Percentiles rank a stretch among this genome's conserved stretches.
These are phyloP conservation scores for Monilinia fructigena DNA, from an alignment of 2,329 filamentous ascomycete species.

Conservation along the genomic window DNA sequence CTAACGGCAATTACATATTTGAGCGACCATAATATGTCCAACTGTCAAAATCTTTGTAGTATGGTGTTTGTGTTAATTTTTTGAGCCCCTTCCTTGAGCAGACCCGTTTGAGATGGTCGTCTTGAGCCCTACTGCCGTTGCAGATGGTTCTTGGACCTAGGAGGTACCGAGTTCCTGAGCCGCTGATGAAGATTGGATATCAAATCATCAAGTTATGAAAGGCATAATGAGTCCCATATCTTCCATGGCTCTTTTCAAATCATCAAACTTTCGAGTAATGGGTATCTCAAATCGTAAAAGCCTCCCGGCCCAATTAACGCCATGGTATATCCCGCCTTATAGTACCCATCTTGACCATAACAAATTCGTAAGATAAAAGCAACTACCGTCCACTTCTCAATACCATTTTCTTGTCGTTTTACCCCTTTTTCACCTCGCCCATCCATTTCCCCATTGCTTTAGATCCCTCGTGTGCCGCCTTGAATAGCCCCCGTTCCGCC, in stretches of 20 bases:
- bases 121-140: background rate
- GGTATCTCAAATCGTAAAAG: constrained; percentile 14
- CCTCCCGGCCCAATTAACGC: background rate
- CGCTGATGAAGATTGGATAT: background rate
- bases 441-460: constrained; percentile 71
- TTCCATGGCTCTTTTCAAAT: background rate
- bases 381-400: background rate
- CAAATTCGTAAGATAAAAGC: background rate
- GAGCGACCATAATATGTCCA: background rate
- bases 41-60: background rate
- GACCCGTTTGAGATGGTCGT: background rate
- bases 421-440: constrained; percentile 43
- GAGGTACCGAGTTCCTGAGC: background rate
- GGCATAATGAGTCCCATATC: background rate
- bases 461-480: constrained; percentile 70
- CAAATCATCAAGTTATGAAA: background rate
- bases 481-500: constrained; percentile 76
- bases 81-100: background rate
- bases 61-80: background rate
- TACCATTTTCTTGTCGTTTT: background rate
- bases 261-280: background rate
- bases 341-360: background rate
- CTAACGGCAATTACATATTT: background rate
- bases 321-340: background rate
- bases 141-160: background rate